phyloP scores from a whole-genome alignment of 108 stramenopile species.

The Aurantiochytrium sp. region DNA sequence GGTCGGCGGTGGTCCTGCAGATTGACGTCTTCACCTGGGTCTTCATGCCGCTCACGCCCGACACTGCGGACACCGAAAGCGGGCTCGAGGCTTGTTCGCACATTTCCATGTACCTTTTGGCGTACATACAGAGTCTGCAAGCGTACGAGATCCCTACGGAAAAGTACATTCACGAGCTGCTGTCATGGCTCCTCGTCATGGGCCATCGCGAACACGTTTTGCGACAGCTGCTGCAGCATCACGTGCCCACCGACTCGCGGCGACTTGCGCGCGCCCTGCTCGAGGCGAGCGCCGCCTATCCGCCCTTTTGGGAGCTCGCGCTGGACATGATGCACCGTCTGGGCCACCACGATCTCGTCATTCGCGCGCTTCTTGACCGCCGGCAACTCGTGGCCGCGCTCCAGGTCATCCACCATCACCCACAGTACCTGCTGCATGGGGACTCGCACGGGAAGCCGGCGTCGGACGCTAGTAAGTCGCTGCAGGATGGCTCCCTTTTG shows the following conservation, averaged over 20 bases:
- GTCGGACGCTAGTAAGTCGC: not conserved
- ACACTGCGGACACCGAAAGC: not conserved
- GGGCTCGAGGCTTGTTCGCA: not conserved
- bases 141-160: not conserved
- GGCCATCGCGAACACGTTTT: not conserved
- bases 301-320: not conserved
- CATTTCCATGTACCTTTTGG: not conserved
- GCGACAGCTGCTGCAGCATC: not conserved
- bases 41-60: not conserved
- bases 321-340: slow-evolving; percentile 4
- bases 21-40: slow-evolving; percentile 20
- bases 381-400: not conserved
- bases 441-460: not conserved
- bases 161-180: slow-evolving; percentile 19
- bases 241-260: not conserved
- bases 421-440: not conserved
- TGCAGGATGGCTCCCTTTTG: not conserved
- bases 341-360: not conserved
- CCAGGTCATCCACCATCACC: not conserved
- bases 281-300: not conserved
- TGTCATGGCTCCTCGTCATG: not conserved
- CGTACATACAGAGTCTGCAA: not conserved
- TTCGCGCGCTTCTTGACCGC: not conserved
- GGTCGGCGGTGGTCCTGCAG: not conserved
- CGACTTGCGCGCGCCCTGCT: not conserved